Evolutionary conservation across 257 asterid genomes (phyloP).

Genomic region (Solanum stenotomum): DNA sequence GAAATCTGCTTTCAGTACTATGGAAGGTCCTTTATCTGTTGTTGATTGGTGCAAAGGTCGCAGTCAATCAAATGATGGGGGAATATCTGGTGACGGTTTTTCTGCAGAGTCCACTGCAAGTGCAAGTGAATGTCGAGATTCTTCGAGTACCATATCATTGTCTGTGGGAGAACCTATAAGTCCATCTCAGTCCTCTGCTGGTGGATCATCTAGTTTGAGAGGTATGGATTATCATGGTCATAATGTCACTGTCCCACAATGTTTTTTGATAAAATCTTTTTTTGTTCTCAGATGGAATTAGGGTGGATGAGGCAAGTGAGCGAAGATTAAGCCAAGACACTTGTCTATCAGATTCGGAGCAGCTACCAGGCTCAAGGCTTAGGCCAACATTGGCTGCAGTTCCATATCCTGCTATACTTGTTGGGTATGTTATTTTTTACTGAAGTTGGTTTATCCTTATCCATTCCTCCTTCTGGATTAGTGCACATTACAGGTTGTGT

Average conservation of each 20-base stretch:
- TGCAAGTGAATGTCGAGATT: conserved; percentile 89
- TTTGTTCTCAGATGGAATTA: conserved; percentile 49
- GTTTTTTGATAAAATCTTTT: background rate
- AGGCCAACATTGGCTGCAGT: conserved; percentile 79
- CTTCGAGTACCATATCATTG: conserved; percentile 65
- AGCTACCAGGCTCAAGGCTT: conserved; percentile 56
- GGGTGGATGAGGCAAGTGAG: conserved; percentile 59
- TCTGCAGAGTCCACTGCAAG: conserved; percentile 91
- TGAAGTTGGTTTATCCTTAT: background rate
- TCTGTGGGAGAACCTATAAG: conserved; percentile 89
- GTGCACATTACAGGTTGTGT: background rate
- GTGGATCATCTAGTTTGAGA: conserved; percentile 48
- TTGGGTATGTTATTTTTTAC: conserved; percentile 58
- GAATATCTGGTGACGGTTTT: conserved; percentile 59
- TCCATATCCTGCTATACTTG: conserved; percentile 95
- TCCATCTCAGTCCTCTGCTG: conserved; percentile 65
- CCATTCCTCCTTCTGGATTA: background rate
- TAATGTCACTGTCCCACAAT: background rate
- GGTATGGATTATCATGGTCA: conserved; percentile 25
- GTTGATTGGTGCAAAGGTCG: conserved; percentile 98
- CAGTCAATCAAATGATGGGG: conserved; percentile 60
- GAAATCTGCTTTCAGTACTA: conserved; percentile 82
- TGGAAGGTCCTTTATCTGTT: conserved; percentile 91
- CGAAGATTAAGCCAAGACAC: conserved; percentile 34
- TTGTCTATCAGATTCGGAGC: conserved; percentile 56